Evolutionary conservation across 805 yeast species (phyloP), one percentile per base, ranked within the genome.

Genomic region (Saccharomycopsis synnaedendra): DNA sequence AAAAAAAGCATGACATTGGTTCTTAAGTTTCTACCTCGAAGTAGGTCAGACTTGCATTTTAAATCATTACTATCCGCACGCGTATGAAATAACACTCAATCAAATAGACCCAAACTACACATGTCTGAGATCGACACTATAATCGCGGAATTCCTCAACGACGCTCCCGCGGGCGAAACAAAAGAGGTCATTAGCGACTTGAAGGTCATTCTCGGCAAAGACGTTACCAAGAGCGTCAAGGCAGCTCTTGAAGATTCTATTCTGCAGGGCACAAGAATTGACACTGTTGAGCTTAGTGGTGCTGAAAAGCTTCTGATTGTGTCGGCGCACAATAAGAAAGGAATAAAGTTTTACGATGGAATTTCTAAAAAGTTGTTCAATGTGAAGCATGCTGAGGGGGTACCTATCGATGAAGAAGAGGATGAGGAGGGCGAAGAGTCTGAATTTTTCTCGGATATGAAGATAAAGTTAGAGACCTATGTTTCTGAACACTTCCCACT

Each of bases 401-500:
- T 58, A 45, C 79, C 75, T 10, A 67, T 75, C 41, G 84, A 79
- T 54, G 55, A 42, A 4, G 60, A 58, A 11, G 38, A 45, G 11
- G 43, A 55, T 28, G 45, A 57, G 29, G 52, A 51, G 1, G 55
- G 57, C 5, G 52, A 66, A n/a, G 44, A 44, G 3, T 48, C 50
- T 1, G 54, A 65, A 40, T 54, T 53, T 32, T 41, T 47, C 3
- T 9, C 8, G n/a, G 36, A 34, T 34, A 9, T 34, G 36, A 34
- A 9, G n/a, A 34, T 3, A 2, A 34, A 34, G 36, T 65, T 82
- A 41, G 64, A 64, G 45, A 55, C 51, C 29, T 89, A 89, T 60
- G 76, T 82, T 1, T 59, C 64, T 3, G 78, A 75, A 46, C 86
- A 84, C 57, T 90, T 73, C 59, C 86, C 90, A 1, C 37, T 42